Percentiles rank a stretch among this genome's conserved stretches.
Conservation (phyloP, 345 rosid species). For the Salix viminalis region DNA sequence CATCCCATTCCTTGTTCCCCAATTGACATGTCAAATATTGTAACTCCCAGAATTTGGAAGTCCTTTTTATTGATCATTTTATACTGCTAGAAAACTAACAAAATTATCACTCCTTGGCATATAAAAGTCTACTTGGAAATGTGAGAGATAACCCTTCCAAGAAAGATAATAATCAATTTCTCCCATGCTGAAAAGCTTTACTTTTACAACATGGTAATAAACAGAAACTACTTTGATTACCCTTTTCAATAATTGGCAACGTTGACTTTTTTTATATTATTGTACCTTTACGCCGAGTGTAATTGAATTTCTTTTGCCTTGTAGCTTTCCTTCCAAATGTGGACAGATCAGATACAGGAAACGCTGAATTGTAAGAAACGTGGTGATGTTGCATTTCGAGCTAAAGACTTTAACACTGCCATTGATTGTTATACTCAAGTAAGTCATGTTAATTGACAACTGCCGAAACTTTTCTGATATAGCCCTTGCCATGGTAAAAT, state of each 20-base stretch:
- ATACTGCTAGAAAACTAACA: background rate
- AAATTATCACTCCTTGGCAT: background rate
- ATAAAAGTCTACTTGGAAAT: background rate
- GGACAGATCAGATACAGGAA: constrained; percentile 96
- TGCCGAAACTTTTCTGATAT: background rate
- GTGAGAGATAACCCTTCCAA: background rate
- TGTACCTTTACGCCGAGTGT: background rate
- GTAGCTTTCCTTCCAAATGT: constrained; percentile 79
- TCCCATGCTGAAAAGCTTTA: background rate
- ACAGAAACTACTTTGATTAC: background rate
- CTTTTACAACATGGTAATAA: background rate
- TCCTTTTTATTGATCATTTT: background rate
- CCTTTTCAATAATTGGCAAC: constrained; percentile 1
- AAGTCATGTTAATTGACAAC: background rate
- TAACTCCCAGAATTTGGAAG: background rate
- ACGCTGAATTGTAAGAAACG: constrained; percentile 72
- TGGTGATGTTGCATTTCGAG: constrained; percentile 38
- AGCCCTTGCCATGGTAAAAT: background rate
- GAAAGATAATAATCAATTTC: background rate
- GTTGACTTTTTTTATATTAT: background rate
- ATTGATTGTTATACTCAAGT: constrained; percentile 67
- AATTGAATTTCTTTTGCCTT: constrained; percentile 6
- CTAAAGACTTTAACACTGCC: constrained; percentile 36
- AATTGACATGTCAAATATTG: background rate
- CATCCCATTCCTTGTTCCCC: background rate